Base-by-base conservation (phyloP, 306 rosid genomes). In the Pyrus communis region DNA sequence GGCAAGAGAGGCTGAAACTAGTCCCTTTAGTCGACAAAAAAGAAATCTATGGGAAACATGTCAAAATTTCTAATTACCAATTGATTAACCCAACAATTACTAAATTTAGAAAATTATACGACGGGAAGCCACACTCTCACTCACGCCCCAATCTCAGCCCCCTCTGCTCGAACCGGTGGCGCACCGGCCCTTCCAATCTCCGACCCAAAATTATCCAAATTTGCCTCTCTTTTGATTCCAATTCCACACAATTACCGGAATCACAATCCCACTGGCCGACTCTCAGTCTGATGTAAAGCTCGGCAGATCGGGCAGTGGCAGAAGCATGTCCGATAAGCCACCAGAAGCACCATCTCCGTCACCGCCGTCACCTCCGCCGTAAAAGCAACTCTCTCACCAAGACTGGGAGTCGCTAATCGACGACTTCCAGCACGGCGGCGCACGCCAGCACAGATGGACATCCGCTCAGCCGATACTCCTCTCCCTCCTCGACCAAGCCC, bases 331-430 rank as follows among this genome's bases (percentile, higher is more conserved):
- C 76, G 91, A 89, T 52, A 86, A 76, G 67, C 75, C 81, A 67
- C 75, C 78, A 17, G 70, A 77, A n/a, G 23, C 73, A 19, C 61
- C 14, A 2, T 5, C 43, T 21, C 73, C 82, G 55, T 6, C 6
- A 1, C 4, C 54, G 12, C 75, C 82, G 55, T 61, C 13, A 1
- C 8, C 69, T 28, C 77, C 82, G n/a, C 78, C 93, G 54, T 66
- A 75, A 75, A 95, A 85, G 75, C 85, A 89, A 12, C 86, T 91
- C 49, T 81, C 96, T 15, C 74, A 74, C 49, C 93, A 84, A 10
- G 98, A 95, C 15, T 95, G 98, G 96, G 97, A 95, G 82, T 51
- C 83, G 21, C 74, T 95, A 52, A 86, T 95, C 45, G 98, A 92
- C 7, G 97, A 95, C 58, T 95, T 95, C 85, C 96, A 90, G 46